These are phyloP conservation scores for Trichosporon sp. DNA, from an alignment of 1,284 basidiomycete genomes.

Conservation along the genomic window DNA sequence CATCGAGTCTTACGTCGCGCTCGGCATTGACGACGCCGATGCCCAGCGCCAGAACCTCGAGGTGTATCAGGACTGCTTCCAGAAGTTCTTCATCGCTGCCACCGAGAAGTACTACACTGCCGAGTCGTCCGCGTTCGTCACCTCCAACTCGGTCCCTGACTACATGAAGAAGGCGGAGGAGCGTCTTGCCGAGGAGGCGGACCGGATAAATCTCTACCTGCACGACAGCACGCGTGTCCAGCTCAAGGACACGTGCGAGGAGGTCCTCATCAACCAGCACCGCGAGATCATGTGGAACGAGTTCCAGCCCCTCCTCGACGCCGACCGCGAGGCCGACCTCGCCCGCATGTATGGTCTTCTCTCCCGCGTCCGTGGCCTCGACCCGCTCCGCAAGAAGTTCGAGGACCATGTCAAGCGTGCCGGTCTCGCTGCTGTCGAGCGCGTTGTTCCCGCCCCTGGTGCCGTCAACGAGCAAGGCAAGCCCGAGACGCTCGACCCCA, in stretches of 20 bases:
- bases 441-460: conserved; percentile 63
- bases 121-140: conserved; percentile 88
- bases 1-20: conserved; percentile 93
- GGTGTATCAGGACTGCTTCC: conserved; percentile 91
- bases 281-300: conserved; percentile 87
- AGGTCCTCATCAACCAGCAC: conserved; percentile 88
- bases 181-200: conserved; percentile 89
- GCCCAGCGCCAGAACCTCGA: conserved; percentile 65
- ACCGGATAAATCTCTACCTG: conserved; percentile 91
- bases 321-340: conserved; percentile 89
- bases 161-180: conserved; percentile 97
- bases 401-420: conserved; percentile 92
- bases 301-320: conserved; percentile 90
- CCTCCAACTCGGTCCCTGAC: conserved; percentile 88
- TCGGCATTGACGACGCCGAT: conserved; percentile 89
- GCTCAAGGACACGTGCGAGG: conserved; percentile 87
- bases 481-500: conserved; percentile 72
- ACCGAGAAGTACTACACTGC: conserved; percentile 90
- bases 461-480: conserved; percentile 64
- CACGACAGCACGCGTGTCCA: conserved; percentile 77
- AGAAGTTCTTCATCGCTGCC: conserved; percentile 81
- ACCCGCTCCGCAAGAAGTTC: conserved; percentile 88
- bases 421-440: conserved; percentile 80
- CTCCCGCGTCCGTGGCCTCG: conserved; percentile 86
- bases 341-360: conserved; percentile 94